These are phyloP conservation scores for Nicotiana rustica DNA, from an alignment of 305 asterid species.

Conservation along the genomic window DNA sequence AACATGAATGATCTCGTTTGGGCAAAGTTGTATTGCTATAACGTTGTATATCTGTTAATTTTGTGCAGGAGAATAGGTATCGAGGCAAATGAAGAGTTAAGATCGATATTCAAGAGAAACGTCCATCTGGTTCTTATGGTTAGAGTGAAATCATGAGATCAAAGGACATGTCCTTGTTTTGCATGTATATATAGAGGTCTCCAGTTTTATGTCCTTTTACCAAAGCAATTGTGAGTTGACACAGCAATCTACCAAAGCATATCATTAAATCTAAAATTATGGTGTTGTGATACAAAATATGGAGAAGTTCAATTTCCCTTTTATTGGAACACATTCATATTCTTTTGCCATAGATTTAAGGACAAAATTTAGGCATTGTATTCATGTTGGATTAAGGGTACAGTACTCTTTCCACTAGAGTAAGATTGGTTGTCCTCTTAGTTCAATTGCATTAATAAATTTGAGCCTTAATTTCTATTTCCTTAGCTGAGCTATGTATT, in stretches of 20 bases:
- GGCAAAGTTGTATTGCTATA: background rate
- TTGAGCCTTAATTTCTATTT: conserved; percentile 3
- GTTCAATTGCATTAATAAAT: conserved; percentile 15
- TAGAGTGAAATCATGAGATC: conserved; percentile 61
- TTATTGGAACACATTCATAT: background rate
- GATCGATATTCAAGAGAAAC: conserved; percentile 77
- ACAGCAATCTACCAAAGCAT: background rate
- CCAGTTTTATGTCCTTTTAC: background rate
- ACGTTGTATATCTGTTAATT: background rate
- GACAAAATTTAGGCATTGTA: background rate
- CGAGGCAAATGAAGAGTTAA: conserved; percentile 94
- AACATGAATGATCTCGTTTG: background rate
- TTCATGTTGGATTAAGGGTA: background rate
- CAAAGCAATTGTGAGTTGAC: conserved; percentile 17
- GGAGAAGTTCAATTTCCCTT: conserved; percentile 26
- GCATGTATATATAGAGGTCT: conserved; percentile 20
- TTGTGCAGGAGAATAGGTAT: conserved; percentile 85
- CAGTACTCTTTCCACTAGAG: background rate
- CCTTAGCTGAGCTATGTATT: background rate
- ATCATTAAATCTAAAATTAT: background rate
- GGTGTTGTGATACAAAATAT: background rate
- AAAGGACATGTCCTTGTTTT: conserved; percentile 14
- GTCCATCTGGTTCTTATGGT: conserved; percentile 91
- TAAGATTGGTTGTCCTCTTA: background rate
- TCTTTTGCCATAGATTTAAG: background rate